Evolutionary conservation across 75 land plant genomes (phyloP).

Genomic region (Chamaecyparis obtusa): DNA sequence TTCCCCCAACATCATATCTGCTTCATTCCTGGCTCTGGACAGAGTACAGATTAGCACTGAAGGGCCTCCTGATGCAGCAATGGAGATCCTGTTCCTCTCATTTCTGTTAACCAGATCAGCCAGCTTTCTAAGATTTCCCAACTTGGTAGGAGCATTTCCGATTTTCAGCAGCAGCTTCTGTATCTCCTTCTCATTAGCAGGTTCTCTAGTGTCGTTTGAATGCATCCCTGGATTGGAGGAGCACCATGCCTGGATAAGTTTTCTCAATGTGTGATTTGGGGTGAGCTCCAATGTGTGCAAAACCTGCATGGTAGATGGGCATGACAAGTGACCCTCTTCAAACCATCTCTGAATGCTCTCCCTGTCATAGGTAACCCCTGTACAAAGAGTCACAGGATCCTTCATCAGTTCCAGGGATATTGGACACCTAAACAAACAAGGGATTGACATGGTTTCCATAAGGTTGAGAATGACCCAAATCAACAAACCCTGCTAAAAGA

Average conservation of each 20-base stretch:
- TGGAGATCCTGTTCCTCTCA: slow-evolving; percentile 47
- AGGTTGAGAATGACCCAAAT: not conserved
- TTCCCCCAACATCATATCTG: not conserved
- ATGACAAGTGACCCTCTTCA: slow-evolving; percentile 23
- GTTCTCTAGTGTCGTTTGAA: slow-evolving; percentile 23
- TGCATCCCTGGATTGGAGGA: slow-evolving; percentile 24
- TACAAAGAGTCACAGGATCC: slow-evolving; percentile 61
- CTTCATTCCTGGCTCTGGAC: not conserved
- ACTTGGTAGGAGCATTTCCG: not conserved
- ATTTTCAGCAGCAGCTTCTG: not conserved
- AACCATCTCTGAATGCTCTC: slow-evolving; percentile 63
- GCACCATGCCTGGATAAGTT: slow-evolving; percentile 64
- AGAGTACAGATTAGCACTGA: not conserved
- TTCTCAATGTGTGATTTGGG: slow-evolving; percentile 59
- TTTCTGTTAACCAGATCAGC: slow-evolving; percentile 32
- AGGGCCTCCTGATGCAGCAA: slow-evolving; percentile 20
- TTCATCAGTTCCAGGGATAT: slow-evolving; percentile 59
- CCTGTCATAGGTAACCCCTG: slow-evolving; percentile 67
- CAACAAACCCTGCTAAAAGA: no score
- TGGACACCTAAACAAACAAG: slow-evolving; percentile 56
- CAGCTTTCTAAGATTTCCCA: slow-evolving; percentile 18
- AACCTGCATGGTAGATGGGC: slow-evolving; percentile 59
- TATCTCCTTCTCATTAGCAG: not conserved
- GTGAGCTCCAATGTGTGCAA: slow-evolving; percentile 30
- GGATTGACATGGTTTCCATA: slow-evolving; percentile 29